Base-by-base conservation (phyloP, 2,329 filamentous ascomycete genomes). In the Diaporthe velutina region DNA sequence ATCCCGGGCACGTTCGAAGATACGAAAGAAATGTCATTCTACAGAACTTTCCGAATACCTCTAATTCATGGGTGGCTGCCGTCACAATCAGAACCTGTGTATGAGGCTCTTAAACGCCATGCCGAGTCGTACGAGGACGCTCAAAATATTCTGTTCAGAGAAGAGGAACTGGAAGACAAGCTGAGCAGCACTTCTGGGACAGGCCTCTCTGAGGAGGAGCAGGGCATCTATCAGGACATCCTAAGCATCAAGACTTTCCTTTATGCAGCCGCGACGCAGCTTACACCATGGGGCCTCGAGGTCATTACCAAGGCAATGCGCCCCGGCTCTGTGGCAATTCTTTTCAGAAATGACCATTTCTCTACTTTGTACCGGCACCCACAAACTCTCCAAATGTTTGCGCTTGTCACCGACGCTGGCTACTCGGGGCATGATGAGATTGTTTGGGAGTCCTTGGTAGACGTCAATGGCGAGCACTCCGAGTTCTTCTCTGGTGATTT, bases 271-370 rank as follows among this genome's bases (percentile, higher is more conserved):
- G 93, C 95, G 0, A 98, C 97, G 0, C 97, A 99, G 79, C 86
- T 99, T 30, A 98, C 97, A 0, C 87, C 90, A 0, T 93, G 93
- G 83, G 97, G 97, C 0, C 88, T 99, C 3, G 90, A 94, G 52
- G 90, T 94, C 1, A 92, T 98, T 52, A 89, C 89, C 0, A 90
- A 91, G 68, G 92, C 90, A 8, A 88, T 98, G 74, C 86, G 89
- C 17, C 93, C 95, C 1, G 96, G 95, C 2, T 91, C 93, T 1
- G 91, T 98, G 76, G 95, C 95, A 0, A 98, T 99, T 67, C 85
- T 99, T 1, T 99, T 99, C 86, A 91, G 97, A 35, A 99, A 99
- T 79, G 96, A 99, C 80, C 97, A 99, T 82, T 99, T 99, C 81
- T 95, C 95, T 55, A 98, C 96, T 0, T 83, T 99, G 0, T 98